phyloP scores from a whole-genome alignment of 192 early-diverging fungal genomes.

The Phycomyces nitens region DNA sequence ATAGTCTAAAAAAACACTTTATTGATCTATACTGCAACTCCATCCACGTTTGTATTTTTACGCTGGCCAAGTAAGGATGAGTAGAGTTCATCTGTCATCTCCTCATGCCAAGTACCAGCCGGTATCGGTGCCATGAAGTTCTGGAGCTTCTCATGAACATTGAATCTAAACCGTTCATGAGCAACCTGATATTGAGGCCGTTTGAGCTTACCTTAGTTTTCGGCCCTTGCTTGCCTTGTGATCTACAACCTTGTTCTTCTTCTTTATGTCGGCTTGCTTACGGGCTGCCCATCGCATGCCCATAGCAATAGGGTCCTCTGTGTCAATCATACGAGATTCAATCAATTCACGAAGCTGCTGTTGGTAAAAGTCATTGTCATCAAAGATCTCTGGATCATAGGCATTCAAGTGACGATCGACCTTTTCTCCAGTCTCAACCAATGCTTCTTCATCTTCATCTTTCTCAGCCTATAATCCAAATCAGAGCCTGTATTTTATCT shows the following conservation, averaged over 20 bases:
- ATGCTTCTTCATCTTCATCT: constrained; percentile 38
- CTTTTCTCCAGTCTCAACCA: constrained; percentile 26
- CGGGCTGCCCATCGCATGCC: constrained; percentile 81
- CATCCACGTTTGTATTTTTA: constrained; percentile 2
- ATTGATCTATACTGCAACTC: constrained; percentile 3
- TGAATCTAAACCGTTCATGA: constrained; percentile 67
- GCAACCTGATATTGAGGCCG: too few species aligned
- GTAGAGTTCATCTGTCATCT: constrained; percentile 91
- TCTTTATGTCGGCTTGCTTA: constrained; percentile 59
- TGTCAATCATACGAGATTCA: constrained; percentile 88
- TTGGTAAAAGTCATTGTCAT: constrained; percentile 95
- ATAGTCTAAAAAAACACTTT: background rate
- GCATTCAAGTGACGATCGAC: constrained; percentile 62
- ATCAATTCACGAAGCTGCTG: constrained; percentile 92
- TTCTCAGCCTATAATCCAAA: constrained; percentile 4
- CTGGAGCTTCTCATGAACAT: constrained; percentile 93
- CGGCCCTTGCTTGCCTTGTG: constrained; percentile 90
- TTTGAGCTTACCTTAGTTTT: constrained; percentile 62
- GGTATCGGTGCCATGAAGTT: constrained; percentile 96
- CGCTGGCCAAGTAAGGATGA: constrained; percentile 73
- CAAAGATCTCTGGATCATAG: constrained; percentile 87
- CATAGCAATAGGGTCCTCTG: constrained; percentile 81
- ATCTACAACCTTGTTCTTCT: constrained; percentile 76
- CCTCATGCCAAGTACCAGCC: constrained; percentile 87
- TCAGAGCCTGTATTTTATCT: background rate